Evolutionary conservation across 1,284 basidiomycete genomes (phyloP).

Genomic region (Heterobasidion parviporum): DNA sequence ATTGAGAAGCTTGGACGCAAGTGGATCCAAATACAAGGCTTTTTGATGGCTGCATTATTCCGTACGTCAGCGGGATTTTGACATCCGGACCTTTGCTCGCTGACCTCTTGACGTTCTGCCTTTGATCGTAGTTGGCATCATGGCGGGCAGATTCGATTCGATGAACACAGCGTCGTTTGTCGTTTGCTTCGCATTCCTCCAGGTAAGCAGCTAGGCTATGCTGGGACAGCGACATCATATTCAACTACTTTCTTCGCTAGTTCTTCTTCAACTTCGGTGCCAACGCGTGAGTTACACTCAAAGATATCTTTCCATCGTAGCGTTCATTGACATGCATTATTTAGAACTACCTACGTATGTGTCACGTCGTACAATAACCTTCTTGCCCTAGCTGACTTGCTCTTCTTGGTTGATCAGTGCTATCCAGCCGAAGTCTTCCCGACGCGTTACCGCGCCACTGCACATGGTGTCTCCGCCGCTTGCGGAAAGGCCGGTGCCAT

Average conservation of each 20-base stretch:
- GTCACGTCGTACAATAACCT: not conserved
- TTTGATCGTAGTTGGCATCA: slow-evolving; percentile 40
- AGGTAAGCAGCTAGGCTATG: slow-evolving; percentile 20
- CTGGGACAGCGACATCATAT: not conserved
- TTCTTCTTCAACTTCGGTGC: slow-evolving; percentile 83
- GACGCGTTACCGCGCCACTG: slow-evolving; percentile 72
- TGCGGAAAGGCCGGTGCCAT: slow-evolving; percentile 64
- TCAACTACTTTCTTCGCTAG: slow-evolving; percentile 18
- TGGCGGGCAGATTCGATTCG: slow-evolving; percentile 58
- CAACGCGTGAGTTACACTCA: slow-evolving; percentile 51
- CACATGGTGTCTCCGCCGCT: slow-evolving; percentile 47
- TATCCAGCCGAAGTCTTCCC: slow-evolving; percentile 88
- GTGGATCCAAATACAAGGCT: slow-evolving; percentile 74
- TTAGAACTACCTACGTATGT: slow-evolving; percentile 48
- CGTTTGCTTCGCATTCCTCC: slow-evolving; percentile 61
- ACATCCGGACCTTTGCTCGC: not conserved
- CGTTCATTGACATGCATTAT: slow-evolving; percentile 3
- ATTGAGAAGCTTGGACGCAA: slow-evolving; percentile 71
- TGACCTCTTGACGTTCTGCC: not conserved
- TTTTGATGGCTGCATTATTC: slow-evolving; percentile 63
- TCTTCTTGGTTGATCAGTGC: slow-evolving; percentile 26
- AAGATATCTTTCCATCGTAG: not conserved
- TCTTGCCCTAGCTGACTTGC: not conserved
- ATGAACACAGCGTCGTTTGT: slow-evolving; percentile 59
- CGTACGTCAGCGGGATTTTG: slow-evolving; percentile 28